Evolutionary conservation across 345 rosid species (phyloP), one percentile per base, ranked within the genome.

Genomic region (Zanthoxylum bungeanum): DNA sequence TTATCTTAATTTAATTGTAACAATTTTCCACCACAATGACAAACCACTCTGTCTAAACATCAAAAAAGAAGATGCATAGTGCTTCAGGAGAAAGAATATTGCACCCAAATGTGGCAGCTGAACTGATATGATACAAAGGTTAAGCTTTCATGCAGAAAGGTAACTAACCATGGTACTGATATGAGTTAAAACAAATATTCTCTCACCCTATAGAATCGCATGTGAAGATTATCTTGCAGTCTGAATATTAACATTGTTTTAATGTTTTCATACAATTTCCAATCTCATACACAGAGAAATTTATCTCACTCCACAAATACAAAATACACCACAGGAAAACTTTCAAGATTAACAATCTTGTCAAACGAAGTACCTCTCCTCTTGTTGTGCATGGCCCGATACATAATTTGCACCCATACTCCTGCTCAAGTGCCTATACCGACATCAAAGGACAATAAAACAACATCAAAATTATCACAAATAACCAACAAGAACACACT

Each of bases 301-400:
- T 44, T 11, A 44, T 44, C n/a, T 44, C 49, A 44, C 49, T 44
- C 49, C 12, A 44, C 24, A 56, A 37, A 25, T 16, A 25, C 28
- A 9, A 19, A 51, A 31, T 34, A 8, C 34, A 7, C 50, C 3
- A 24, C 0, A 33, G 49, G 9, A 66, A 30, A 46, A 47, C 7
- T 49, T 22, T 49, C 31, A 19, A 33, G 9, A 56, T 34, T 24
- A 31, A 37, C 4, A 33, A 24, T 22, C 8, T 42, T 12, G 19
- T 56, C 40, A 42, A 42, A 56, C 53, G 50, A 58, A 28, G 17
- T 84, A 91, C 99, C 99, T 96, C 99, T 33, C 98, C 98, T 83
- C 98, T 85, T 9, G 97, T 96, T 66, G 98, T 96, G 75, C 98
- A 96, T 53, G 99, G 99, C 57, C 98, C 98, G 21, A 93, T 96